Percentiles rank a stretch among this genome's conserved stretches.
Conservation (phyloP, 2,329 filamentous ascomycete species). For the Alternaria ventricosa region DNA sequence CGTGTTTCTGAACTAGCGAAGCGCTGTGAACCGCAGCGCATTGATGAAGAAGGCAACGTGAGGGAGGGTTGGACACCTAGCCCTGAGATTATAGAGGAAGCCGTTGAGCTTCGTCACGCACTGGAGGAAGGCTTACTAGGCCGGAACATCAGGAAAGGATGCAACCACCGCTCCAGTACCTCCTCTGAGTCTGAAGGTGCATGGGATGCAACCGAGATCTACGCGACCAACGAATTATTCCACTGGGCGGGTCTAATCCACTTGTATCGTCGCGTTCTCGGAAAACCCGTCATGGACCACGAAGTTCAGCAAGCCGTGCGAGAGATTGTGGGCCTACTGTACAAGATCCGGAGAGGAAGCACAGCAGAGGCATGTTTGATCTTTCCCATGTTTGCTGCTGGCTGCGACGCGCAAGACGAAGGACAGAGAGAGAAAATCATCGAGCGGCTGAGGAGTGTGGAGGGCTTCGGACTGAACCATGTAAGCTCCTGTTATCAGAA, state of each 20-base stretch:
- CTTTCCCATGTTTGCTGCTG: constrained; percentile 84
- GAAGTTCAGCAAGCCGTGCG: constrained; percentile 69
- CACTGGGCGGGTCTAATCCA: constrained; percentile 81
- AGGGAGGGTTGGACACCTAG: constrained; percentile 65
- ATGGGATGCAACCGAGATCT: constrained; percentile 69
- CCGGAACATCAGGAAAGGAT: constrained; percentile 48
- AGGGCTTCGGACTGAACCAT: constrained; percentile 79
- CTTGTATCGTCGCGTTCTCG: constrained; percentile 74
- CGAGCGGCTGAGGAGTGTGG: constrained; percentile 69
- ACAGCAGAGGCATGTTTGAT: constrained; percentile 77
- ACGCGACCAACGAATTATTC: constrained; percentile 77
- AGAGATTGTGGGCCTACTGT: constrained; percentile 68
- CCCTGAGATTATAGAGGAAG: constrained; percentile 61
- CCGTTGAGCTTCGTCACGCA: constrained; percentile 65
- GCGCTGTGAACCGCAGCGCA: constrained; percentile 70
- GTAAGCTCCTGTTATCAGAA: constrained; percentile 51
- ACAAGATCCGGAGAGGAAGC: constrained; percentile 68
- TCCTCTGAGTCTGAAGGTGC: constrained; percentile 48
- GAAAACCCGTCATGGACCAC: constrained; percentile 62
- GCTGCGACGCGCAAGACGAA: constrained; percentile 70
- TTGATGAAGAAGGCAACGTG: constrained; percentile 61
- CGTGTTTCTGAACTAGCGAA: constrained; percentile 75
- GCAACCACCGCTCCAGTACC: constrained; percentile 49
- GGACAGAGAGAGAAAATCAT: constrained; percentile 67
- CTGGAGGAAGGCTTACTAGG: constrained; percentile 62